phyloP scores from a whole-genome alignment of 306 rosid genomes.

The Senna tora region DNA sequence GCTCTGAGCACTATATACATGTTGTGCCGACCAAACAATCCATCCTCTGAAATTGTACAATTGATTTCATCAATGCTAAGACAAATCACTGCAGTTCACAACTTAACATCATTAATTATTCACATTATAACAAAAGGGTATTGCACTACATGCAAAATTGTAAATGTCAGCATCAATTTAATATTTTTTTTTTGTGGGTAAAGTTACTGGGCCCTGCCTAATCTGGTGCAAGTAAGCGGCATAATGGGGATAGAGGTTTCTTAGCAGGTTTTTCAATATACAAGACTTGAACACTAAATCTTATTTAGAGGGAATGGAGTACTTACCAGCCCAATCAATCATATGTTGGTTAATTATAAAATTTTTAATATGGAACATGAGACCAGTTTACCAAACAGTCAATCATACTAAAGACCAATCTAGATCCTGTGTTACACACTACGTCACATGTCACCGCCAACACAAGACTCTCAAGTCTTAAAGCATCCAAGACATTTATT shows the following conservation, averaged over 20 bases:
- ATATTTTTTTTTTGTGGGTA: too few relatives aligned
- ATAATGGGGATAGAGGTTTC: too few relatives aligned
- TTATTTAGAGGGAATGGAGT: too few relatives aligned
- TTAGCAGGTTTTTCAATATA: too few relatives aligned
- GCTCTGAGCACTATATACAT: slow-evolving; percentile 45
- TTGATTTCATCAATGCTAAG: background rate
- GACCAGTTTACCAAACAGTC: background rate
- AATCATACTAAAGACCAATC: background rate
- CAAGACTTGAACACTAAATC: too few relatives aligned
- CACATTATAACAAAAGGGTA: background rate
- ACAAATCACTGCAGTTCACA: slow-evolving; percentile 15
- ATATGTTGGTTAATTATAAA: too few relatives aligned
- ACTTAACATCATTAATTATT: slow-evolving; percentile 3
- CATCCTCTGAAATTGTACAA: slow-evolving; percentile 45
- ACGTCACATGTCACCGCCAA: background rate
- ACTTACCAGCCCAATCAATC: too few relatives aligned
- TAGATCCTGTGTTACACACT: background rate
- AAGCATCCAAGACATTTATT: background rate
- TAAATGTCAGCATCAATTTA: background rate
- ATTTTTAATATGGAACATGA: background rate
- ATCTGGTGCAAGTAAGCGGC: too few relatives aligned
- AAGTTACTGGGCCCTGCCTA: too few relatives aligned
- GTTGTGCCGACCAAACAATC: slow-evolving; percentile 40
- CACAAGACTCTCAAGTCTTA: background rate
- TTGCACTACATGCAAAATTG: background rate